Base-by-base conservation (phyloP, 2,329 filamentous ascomycete genomes). In the Colletotrichum acutatum region DNA sequence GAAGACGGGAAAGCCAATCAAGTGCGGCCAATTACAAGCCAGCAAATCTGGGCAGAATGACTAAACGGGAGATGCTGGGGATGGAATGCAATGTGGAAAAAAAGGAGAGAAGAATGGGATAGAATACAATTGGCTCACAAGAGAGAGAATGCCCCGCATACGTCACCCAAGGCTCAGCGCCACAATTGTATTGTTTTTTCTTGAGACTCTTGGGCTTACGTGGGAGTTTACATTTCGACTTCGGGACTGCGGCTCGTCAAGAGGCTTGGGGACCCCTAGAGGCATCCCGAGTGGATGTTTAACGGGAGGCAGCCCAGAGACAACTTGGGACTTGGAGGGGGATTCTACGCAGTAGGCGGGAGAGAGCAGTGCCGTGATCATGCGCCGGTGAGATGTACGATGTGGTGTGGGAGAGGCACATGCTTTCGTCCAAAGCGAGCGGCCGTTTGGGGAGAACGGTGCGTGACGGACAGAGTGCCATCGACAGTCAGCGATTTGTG, bases 131-230 rank as follows among this genome's bases (percentile, higher is more conserved):
- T 42, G 62, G 53, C 32, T 46, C 30, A 49, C 30, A 49, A 62
- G 59, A 52, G 34, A 34, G 32, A 42, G 19, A 53, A 30, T 61
- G 71, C 72, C 68, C 74, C 67, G 66, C 64, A 71, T 74, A 74
- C 71, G 71, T 75, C 74, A 74, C 63, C 42, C 57, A 30, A 54
- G 28, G 49, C n/a, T 19, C 60, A 49, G 66, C 28, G 66, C 58
- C 66, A 66, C 34, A 28, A 42, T 42, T 69, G 30, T 34, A 34
- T 19, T 42, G 6, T 19, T 42, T 19, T 16, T 42, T 16, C 14
- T 22, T 11, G 59, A 53, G 32, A 16, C 34, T 42, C 30, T 64
- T 64, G 59, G 68, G 34, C 34, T 19, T 16, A n/a, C 19, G 24
- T 46, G 28, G 49, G 28, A 46, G 12, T 22, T 63, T 68, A 34